Evolutionary conservation across 75 land plant genomes (phyloP).

Genomic region (Pinus tabuliformis): DNA sequence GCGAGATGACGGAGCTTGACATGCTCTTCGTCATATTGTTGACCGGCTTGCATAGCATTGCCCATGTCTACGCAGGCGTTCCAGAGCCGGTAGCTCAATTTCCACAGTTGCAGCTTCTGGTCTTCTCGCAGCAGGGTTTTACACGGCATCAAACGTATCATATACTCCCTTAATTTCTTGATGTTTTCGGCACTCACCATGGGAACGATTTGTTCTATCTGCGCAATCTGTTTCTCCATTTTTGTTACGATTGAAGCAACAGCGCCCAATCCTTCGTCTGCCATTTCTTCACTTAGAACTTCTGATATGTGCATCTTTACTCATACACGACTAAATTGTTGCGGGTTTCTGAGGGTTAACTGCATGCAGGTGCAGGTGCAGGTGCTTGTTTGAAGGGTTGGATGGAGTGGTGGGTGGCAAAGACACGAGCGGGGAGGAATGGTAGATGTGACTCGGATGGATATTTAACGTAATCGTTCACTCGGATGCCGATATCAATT

Average conservation of each 20-base stretch:
- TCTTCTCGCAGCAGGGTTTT: constrained; percentile 41
- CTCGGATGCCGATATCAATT: no score
- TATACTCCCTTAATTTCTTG: neutral
- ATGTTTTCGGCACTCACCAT: constrained; percentile 3
- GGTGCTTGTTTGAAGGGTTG: neutral
- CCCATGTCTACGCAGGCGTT: constrained; percentile 88
- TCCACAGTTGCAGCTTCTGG: constrained; percentile 69
- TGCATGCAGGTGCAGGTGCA: neutral
- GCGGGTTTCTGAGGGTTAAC: no score
- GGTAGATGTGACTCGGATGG: no score
- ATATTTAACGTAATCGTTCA: no score
- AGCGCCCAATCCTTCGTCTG: neutral
- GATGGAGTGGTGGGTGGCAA: neutral
- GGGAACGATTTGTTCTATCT: neutral
- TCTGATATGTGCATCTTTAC: constrained; percentile 5
- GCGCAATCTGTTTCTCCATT: neutral
- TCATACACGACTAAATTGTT: neutral
- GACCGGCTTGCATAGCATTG: constrained; percentile 35
- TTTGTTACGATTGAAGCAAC: neutral
- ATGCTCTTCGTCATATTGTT: constrained; percentile 24
- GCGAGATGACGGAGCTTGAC: constrained; percentile 81
- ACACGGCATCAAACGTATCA: neutral
- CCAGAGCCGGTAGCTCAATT: constrained; percentile 90
- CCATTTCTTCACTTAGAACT: neutral
- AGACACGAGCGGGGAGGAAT: no score